These are phyloP conservation scores for Luffa acutangula DNA, from an alignment of 306 rosid genomes.

Conservation along the genomic window DNA sequence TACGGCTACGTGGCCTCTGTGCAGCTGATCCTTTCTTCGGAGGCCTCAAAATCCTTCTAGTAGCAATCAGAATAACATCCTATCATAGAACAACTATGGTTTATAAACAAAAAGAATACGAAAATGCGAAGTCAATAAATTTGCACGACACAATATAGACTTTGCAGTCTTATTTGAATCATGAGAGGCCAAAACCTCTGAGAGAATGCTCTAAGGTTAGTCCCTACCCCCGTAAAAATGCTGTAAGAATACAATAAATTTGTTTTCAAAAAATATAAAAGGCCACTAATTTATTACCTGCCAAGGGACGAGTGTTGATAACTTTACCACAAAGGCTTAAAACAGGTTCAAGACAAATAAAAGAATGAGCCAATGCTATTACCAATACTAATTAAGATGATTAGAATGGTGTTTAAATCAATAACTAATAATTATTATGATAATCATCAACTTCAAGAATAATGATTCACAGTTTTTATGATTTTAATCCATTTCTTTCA, in stretches of 20 bases:
- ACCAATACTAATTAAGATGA: neutral
- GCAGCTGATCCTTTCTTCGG: conserved; percentile 87
- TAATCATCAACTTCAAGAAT: neutral
- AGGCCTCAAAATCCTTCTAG: conserved; percentile 70
- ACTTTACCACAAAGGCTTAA: neutral
- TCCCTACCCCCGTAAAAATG: too few species aligned
- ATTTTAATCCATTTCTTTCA: neutral
- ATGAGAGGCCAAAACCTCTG: neutral
- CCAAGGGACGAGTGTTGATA: neutral
- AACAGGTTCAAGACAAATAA: neutral
- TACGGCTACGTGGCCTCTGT: conserved; percentile 76
- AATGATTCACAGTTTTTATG: neutral
- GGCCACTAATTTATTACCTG: too few species aligned
- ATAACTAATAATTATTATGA: neutral
- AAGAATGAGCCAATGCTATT: neutral
- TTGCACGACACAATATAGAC: neutral
- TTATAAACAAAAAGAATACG: neutral
- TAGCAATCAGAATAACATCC: conserved; percentile 75
- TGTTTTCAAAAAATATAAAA: neutral
- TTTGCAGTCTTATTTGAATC: neutral
- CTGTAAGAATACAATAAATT: neutral
- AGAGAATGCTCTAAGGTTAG: neutral
- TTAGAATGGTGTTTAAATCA: neutral
- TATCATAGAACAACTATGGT: conserved; percentile 6
- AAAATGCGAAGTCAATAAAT: neutral